Conservation (phyloP, 2,329 filamentous ascomycete genomes). For the Nannizziopsis arthrosporioides region DNA sequence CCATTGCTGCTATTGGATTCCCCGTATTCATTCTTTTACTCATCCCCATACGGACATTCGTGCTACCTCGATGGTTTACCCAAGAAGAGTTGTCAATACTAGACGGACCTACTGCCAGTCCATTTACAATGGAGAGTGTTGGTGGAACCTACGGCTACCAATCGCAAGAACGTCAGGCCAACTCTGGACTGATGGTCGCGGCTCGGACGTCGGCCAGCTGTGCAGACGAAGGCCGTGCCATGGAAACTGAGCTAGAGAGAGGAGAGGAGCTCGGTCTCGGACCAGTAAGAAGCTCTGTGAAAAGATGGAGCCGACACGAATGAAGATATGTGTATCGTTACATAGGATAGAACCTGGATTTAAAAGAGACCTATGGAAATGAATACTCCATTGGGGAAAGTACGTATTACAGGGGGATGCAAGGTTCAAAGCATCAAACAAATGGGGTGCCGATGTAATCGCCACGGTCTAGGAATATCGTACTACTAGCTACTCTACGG, state of each 20-base stretch:
- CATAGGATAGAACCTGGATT: neutral
- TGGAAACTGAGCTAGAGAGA: constrained; percentile 32
- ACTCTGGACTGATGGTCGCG: constrained; percentile 5
- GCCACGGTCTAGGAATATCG: too few species aligned
- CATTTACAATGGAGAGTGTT: constrained; percentile 65
- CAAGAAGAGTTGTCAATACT: constrained; percentile 49
- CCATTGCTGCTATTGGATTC: constrained; percentile 70
- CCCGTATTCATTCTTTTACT: constrained; percentile 61
- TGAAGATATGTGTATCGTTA: constrained; percentile 17
- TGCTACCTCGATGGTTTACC: constrained; percentile 53
- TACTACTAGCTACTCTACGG: too few species aligned
- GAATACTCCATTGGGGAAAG: too few species aligned
- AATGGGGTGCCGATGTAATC: too few species aligned
- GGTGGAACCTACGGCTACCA: constrained; percentile 49
- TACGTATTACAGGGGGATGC: too few species aligned
- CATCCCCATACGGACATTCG: constrained; percentile 52
- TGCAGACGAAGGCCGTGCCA: constrained; percentile 21
- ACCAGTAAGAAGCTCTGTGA: constrained; percentile 18
- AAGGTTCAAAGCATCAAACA: too few species aligned
- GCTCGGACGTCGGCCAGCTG: neutral
- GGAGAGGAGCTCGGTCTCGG: constrained; percentile 32
- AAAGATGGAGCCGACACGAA: constrained; percentile 23
- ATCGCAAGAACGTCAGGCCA: constrained; percentile 14
- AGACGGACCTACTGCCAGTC: constrained; percentile 63
- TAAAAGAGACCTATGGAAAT: too few species aligned